These are phyloP conservation scores for Pisolithus sp. DNA, from an alignment of 768 basidiomycete species.

Conservation along the genomic window DNA sequence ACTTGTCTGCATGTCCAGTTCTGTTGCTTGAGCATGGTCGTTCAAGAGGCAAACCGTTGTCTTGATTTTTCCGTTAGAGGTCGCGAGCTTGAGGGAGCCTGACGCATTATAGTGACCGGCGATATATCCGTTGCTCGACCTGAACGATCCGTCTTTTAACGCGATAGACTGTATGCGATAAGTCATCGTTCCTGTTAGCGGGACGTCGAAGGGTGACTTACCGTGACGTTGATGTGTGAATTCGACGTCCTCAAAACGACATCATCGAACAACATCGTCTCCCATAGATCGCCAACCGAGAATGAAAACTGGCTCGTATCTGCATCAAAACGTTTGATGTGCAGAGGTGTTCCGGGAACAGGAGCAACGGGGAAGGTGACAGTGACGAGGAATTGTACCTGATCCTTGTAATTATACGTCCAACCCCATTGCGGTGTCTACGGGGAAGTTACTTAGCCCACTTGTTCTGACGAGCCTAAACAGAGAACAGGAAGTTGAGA, in stretches of 20 bases:
- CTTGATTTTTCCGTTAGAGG: slow-evolving; percentile 31
- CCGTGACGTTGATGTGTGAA: slow-evolving; percentile 21
- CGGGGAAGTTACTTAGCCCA: background rate
- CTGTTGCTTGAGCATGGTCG: background rate
- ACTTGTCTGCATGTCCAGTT: slow-evolving; percentile 17
- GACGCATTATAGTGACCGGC: slow-evolving; percentile 32
- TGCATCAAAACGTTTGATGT: slow-evolving; percentile 24
- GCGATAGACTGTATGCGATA: slow-evolving; percentile 24
- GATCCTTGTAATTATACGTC: slow-evolving; percentile 7
- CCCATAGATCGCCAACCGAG: slow-evolving; percentile 21
- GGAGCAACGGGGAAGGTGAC: slow-evolving; percentile 23
- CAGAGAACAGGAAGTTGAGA: background rate
- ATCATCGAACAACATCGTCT: slow-evolving; percentile 21
- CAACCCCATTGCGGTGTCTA: slow-evolving; percentile 12
- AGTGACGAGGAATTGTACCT: slow-evolving; percentile 22
- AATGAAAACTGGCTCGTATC: slow-evolving; percentile 25
- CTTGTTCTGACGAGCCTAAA: background rate
- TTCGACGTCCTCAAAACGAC: slow-evolving; percentile 20
- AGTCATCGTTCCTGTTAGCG: background rate
- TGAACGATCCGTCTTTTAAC: slow-evolving; percentile 14
- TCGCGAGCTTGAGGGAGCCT: slow-evolving; percentile 21
- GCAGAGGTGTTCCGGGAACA: slow-evolving; percentile 7
- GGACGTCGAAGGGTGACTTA: slow-evolving; percentile 10
- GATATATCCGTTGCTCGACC: slow-evolving; percentile 31
- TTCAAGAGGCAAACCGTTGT: slow-evolving; percentile 21